Base-by-base conservation (phyloP, 2,329 filamentous ascomycete genomes). In the Cladosporium velox region DNA sequence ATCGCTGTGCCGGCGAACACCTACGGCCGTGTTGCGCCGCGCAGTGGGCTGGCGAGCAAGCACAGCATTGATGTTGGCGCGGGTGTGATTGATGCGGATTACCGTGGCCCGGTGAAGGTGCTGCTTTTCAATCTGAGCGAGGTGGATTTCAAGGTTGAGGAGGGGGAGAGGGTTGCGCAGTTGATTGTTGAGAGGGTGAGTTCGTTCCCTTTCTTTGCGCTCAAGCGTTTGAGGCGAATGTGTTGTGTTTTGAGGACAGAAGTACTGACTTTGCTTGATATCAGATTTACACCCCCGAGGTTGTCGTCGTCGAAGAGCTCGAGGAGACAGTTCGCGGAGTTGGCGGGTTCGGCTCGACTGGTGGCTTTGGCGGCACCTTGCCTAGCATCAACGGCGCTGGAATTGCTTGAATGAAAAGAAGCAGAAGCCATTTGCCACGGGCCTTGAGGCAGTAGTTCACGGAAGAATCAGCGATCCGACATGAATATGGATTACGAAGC, bases 31-130 rank as follows among this genome's bases (percentile, higher is more conserved):
- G 88, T 97, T 65, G 93, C 93, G 3, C 93, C 93, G 11, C 91
- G 93, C 70, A 95, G 91, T n/a, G 93, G 93, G 58, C 89, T 97
- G 41, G 94, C 94, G 2, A 85, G 57, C 67, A 99, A 99, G 83
- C 88, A 98, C 82, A 95, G 93, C 81, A 98, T 99, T 77, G 93
- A 97, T 79, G 95, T 91, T 0, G 93, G 96, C 69, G 95, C 95
- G 0, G 95, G 95, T 64, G 95, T 99, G 70, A 98, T 99, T 73
- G 95, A 99, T 79, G 93, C 94, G 38, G 95, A 99, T 80, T 99
- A 99, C 83, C 87, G 95, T 41, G 95, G 95, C 24, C 91, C 91
- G 72, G 90, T 99, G 74, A 97, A 96, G 84, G 91, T 99, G 30
- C 85, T 99, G 71, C 87, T 99, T 62, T 98, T 98, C 80, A 99